Conservation (phyloP, 345 rosid species). For the Syzygium aromaticum region DNA sequence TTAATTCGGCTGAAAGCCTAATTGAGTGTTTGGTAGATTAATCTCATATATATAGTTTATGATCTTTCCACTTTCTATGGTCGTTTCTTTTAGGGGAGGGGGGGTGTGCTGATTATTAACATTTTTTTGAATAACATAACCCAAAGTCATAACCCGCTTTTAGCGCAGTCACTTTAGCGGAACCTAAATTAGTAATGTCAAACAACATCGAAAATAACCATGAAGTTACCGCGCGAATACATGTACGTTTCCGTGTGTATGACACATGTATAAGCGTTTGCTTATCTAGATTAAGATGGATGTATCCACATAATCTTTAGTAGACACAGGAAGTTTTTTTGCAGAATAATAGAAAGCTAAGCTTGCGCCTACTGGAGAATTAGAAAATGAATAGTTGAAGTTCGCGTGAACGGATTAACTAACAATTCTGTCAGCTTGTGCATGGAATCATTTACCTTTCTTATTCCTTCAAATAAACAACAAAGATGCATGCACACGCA, state of each 20-base stretch:
- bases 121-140: not conserved
- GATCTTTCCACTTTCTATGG: not conserved
- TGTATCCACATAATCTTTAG: not conserved
- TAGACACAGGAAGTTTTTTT: not conserved
- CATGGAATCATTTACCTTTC: not conserved
- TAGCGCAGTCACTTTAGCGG: not conserved
- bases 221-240: not conserved
- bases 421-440: not conserved
- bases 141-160: not conserved
- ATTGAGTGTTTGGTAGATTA: not conserved
- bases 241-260: not conserved
- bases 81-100: not conserved
- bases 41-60: not conserved
- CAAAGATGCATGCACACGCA: not conserved
- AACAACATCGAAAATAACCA: not conserved
- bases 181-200: not conserved
- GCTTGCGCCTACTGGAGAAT: too few relatives aligned
- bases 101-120: not conserved
- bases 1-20: not conserved
- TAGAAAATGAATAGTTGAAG: too few relatives aligned
- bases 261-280: not conserved
- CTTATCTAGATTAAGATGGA: not conserved
- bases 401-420: not conserved
- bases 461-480: not conserved
- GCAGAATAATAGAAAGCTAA: not conserved